Base-by-base conservation (phyloP, 768 basidiomycete genomes). In the Trametes punicea region DNA sequence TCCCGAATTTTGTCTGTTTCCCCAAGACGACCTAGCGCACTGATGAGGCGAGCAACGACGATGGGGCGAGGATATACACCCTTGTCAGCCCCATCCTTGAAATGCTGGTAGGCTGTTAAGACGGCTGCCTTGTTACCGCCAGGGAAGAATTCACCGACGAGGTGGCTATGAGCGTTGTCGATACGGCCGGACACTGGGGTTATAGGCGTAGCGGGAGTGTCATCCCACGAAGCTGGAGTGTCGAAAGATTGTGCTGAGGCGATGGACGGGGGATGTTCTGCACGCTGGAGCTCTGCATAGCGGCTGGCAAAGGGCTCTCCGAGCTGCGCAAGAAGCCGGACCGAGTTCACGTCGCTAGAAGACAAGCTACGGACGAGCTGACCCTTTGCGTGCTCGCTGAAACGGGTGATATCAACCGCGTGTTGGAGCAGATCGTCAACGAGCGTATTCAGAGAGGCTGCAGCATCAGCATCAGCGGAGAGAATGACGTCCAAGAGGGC, bases 11-110 rank as follows among this genome's bases (percentile, higher is more conserved):
- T 83, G 7, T 82, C 74, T 38, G 85, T 63, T 49, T 85, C 77
- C 45, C 80, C 76, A 7, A 71, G 47, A 26, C 93, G 83, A 16
- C 91, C 90, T 13, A 92, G 77, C 4, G 73, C 71, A 55, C 84
- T 80, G 63, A 95, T 85, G 21, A 97, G 72, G 10, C 77, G 75
- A 15, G 80, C 83, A 25, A 94, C 65, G 6, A 76, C 74, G 11
- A 70, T 70, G 2, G 82, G 74, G 7, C 74, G 66, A 1, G 90
- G 86, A 44, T 79, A 80, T 8, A 76, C 62, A 20, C 79, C 77
- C 3, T 65, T 62, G 25, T 69, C 51, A n/a, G 81, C 57, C 7
- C 77, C 81, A 2, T 67, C 59, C 54, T 77, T 68, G 66, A 90
- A 81, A 7, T 75, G 66, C 3, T 67, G 60, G 65, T 80, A 90